Evolutionary conservation across 768 basidiomycete species (phyloP).

Genomic region (Amanita subjunquillea): DNA sequence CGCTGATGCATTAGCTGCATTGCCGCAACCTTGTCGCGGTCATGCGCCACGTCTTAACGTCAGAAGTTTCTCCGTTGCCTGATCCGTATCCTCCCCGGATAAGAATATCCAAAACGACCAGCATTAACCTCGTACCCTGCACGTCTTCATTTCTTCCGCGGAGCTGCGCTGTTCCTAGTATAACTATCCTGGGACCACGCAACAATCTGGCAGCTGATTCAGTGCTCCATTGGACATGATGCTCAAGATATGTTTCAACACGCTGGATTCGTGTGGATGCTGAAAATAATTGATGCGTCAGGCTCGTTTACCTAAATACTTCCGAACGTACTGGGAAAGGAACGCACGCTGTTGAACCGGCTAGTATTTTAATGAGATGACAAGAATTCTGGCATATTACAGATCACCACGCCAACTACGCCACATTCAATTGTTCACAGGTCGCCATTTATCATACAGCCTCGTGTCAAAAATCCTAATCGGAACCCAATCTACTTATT

Average conservation of each 20-base stretch:
- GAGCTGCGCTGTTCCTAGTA: neutral
- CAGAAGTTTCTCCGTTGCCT: conserved; percentile 16
- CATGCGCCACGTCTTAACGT: conserved; percentile 21
- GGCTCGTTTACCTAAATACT: no score
- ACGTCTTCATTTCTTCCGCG: no score
- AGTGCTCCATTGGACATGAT: no score
- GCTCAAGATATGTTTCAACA: no score
- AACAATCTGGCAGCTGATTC: no score
- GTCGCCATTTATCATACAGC: neutral
- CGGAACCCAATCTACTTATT: neutral
- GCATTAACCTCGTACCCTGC: neutral
- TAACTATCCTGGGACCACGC: no score
- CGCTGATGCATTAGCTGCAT: conserved; percentile 11
- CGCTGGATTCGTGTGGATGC: no score
- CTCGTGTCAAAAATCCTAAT: neutral
- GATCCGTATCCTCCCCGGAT: conserved; percentile 6
- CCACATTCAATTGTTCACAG: neutral
- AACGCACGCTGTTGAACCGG: neutral
- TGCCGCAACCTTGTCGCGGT: conserved; percentile 23
- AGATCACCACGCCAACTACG: no score
- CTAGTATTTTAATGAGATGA: neutral
- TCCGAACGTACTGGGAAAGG: no score
- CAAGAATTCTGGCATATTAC: neutral
- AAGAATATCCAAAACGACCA: neutral
- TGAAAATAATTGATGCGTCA: no score